Base-by-base conservation (phyloP, 805 yeast genomes). In the Clavispora santaluciae region DNA sequence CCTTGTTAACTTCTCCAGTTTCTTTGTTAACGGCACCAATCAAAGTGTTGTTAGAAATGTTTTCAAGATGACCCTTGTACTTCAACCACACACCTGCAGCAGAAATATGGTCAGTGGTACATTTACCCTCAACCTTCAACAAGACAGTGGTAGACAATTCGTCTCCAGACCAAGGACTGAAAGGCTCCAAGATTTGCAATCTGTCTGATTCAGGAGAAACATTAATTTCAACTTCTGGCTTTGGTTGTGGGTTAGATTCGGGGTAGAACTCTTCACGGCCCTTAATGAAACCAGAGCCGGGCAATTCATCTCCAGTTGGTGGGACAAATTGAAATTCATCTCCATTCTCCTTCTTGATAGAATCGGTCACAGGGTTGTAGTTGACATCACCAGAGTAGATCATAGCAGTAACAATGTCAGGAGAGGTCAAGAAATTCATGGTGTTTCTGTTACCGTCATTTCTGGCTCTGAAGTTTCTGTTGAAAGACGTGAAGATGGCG, bases 51-150 rank as follows among this genome's bases (percentile, higher is more conserved):
- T 93, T 78, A 8, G 96, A 86, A 53, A 91, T 93, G 69, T 91
- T 91, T 61, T 91, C 96, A 57, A 91, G 75, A 61, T 91, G 99
- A 31, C 99, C 99, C 72, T 93, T 93, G 72, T 93, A 91, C 73
- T 93, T 93, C 68, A 91, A 78, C 99, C 99, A 91, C 12, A 83
- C 95, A 59, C 99, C 99, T 35, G 99, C 99, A 39, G 98, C 98
- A 20, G 97, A 89, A 54, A 91, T 93, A 63, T 91, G 99, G 64
- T 91, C 99, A 28, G 99, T 91, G 31, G 99, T 91, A 75, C 98
- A 93, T 67, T 91, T 91, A 49, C 99, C 99, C 68, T 88, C 91
- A 35, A 93, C 98, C 68, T 91, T 91, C 59, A 91, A 66, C 46
- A 90, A 68, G 2, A 91, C 86, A 36, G 78, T 78, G 24, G 89